Conservation (phyloP, 169 alveolate genomes). For the Babesia bigemina region DNA sequence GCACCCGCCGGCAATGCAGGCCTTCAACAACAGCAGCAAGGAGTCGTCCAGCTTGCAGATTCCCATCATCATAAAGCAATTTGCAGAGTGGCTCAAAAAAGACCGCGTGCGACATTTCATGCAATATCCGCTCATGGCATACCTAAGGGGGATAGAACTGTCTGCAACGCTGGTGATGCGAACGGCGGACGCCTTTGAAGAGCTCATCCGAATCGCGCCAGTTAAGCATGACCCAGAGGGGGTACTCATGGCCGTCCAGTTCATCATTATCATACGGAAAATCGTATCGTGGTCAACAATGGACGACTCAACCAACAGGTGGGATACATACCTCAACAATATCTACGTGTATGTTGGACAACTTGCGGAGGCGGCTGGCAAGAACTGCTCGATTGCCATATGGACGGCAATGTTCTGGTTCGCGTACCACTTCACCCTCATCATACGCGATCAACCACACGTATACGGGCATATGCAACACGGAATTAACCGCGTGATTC, state of each 20-base stretch:
- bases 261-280: conserved; percentile 4
- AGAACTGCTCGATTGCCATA: conserved; percentile 19
- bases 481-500: neutral
- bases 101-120: neutral
- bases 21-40: conserved; percentile 21
- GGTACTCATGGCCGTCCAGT: conserved; percentile 26
- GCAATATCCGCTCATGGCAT: conserved; percentile 21
- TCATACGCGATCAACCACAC: conserved; percentile 12
- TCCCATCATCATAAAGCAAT: conserved; percentile 18
- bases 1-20: conserved; percentile 26
- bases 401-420: conserved; percentile 42
- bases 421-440: conserved; percentile 28
- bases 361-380: conserved; percentile 3
- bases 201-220: neutral
- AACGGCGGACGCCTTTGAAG: conserved; percentile 7
- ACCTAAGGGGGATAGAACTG: conserved; percentile 31
- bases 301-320: neutral
- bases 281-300: conserved; percentile 19
- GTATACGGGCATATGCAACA: neutral
- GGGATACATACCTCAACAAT: neutral
- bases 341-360: neutral
- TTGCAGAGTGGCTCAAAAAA: conserved; percentile 13
- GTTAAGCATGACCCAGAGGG: conserved; percentile 7
- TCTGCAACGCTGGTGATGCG: conserved; percentile 4
- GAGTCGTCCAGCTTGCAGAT: conserved; percentile 28